Evolutionary conservation across 805 yeast species (phyloP), one percentile per base, ranked within the genome.

Genomic region (Kluyveromyces aestuarii): DNA sequence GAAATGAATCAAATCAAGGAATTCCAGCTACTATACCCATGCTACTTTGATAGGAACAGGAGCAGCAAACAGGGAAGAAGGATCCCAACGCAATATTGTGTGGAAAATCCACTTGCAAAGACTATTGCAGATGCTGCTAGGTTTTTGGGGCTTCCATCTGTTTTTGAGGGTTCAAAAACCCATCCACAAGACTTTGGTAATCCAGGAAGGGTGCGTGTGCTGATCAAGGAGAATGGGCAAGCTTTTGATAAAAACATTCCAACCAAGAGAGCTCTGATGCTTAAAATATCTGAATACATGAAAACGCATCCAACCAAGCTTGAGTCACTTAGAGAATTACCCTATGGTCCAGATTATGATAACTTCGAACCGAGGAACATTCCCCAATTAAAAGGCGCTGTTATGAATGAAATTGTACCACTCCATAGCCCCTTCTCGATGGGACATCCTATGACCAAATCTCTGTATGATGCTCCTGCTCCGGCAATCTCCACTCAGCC

Each of bases 141-240:
- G 25, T 41, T 55, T 5, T 45, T 73, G 17, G 64, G 66, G 13
- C 50, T 70, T 27, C 53, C 59, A 4, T 66, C 68, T 37, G 71
- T 83, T 40, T 72, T 81, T 50, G 93, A 87, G 67, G 81, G 91
- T 52, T 87, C 84, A 51, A 93, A 89, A 69, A 67, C 84, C 1
- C 99, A 91, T 68, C 98, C 98, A 11, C 96, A 90, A 66, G 98
- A 91, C 68, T 93, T 84, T 76, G 95, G 98, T 55, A 91, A 91
- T 62, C 95, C 97, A 5, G 99, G 99, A n/a, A 76, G 98, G 59
- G 90, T 93, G 36, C 79, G 96, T 55, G 84, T 89, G 19, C 71
- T 80, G 41, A 55, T 87, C 39, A 83, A 80, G 58, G 75, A 76
- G 44, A 67, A 74, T 10, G 81, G 79, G 1, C 57, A 65, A 27